Conservation (phyloP, 2,329 filamentous ascomycete genomes). For the Rhytidhysteron rufulum region DNA sequence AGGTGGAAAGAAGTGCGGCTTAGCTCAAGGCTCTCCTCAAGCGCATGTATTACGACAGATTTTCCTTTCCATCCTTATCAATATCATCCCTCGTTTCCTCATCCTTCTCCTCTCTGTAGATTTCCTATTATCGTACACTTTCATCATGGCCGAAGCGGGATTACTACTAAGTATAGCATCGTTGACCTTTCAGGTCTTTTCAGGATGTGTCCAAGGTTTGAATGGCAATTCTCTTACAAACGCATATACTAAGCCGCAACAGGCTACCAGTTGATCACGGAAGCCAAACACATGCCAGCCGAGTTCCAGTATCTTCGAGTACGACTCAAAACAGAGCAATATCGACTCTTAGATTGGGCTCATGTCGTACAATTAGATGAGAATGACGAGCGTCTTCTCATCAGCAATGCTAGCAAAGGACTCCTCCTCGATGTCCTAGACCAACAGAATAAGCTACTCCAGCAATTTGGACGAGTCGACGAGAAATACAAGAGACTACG, state of each 20-base stretch:
- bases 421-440: conserved; percentile 33
- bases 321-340: conserved; percentile 35
- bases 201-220: conserved; percentile 33
- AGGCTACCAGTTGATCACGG: conserved; percentile 37
- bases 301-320: conserved; percentile 32
- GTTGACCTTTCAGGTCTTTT: conserved; percentile 33
- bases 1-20: neutral
- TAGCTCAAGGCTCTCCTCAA: neutral
- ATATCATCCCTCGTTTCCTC: neutral
- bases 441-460: conserved; percentile 28
- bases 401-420: conserved; percentile 29
- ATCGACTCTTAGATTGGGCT: conserved; percentile 37
- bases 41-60: neutral
- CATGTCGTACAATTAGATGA: conserved; percentile 29
- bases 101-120: neutral
- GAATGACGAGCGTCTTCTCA: conserved; percentile 25
- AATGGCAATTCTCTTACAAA: neutral
- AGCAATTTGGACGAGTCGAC: conserved; percentile 28
- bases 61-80: conserved; percentile 1
- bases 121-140: neutral
- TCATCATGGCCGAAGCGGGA: conserved; percentile 18
- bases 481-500: conserved; percentile 25
- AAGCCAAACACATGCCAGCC: conserved; percentile 28
- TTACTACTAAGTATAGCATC: conserved; percentile 23
- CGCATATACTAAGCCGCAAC: neutral